phyloP scores from a whole-genome alignment of 1,284 basidiomycete species.

The Nidula niveotomentosa region DNA sequence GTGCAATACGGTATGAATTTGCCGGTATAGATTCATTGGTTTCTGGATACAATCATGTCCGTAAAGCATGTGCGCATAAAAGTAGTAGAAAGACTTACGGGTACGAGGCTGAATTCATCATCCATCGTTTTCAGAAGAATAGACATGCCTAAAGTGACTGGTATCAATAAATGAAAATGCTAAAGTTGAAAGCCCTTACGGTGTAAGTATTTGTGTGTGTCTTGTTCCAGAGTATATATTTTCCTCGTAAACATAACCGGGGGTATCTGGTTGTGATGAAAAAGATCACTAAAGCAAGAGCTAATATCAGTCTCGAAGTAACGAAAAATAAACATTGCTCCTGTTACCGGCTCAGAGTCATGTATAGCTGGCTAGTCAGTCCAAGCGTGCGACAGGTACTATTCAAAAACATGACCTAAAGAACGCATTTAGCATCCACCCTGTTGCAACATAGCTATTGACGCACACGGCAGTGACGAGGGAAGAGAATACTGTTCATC shows the following conservation, averaged over 20 bases:
- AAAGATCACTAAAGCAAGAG: conserved; percentile 30
- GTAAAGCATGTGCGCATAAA: not conserved
- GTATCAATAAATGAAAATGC: not conserved
- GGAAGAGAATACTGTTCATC: conserved; percentile 47
- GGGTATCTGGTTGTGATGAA: conserved; percentile 27
- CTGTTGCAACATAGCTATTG: not conserved
- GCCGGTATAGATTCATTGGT: conserved; percentile 45
- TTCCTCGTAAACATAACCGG: conserved; percentile 30
- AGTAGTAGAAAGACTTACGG: conserved; percentile 28
- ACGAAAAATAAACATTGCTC: not conserved
- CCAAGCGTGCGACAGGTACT: conserved; percentile 39
- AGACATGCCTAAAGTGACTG: conserved; percentile 21
- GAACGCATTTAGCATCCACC: not conserved
- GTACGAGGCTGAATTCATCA: conserved; percentile 48
- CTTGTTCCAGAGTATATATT: conserved; percentile 37
- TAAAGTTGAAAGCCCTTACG: conserved; percentile 15
- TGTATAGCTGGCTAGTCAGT: conserved; percentile 41
- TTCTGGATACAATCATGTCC: conserved; percentile 29
- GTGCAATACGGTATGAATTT: conserved; percentile 37
- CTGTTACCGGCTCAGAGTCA: conserved; percentile 42
- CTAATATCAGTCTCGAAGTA: not conserved
- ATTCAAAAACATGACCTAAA: conserved; percentile 43
- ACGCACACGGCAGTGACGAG: conserved; percentile 45
- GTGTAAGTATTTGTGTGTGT: conserved; percentile 39
- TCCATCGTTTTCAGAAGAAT: conserved; percentile 42